Evolutionary conservation across 1,284 basidiomycete genomes (phyloP).

Genomic region (Gomphus bonarii): DNA sequence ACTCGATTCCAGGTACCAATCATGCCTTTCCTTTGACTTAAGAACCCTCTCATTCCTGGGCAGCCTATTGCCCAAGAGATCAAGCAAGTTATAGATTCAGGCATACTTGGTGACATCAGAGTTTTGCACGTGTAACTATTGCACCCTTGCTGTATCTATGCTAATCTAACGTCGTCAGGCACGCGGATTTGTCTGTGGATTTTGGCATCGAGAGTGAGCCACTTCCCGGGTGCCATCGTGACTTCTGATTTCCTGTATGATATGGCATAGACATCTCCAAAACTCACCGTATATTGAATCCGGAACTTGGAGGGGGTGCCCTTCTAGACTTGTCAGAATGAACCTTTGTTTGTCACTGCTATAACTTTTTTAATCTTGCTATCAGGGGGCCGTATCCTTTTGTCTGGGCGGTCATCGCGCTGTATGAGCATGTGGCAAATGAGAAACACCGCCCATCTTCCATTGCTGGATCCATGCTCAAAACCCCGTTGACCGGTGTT

Average conservation of each 20-base stretch:
- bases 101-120: constrained; percentile 51
- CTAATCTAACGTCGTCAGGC: constrained; percentile 16
- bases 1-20: constrained; percentile 51
- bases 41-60: not conserved
- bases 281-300: constrained; percentile 73
- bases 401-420: constrained; percentile 69
- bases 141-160: not conserved
- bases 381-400: constrained; percentile 72
- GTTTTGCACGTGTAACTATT: constrained; percentile 28
- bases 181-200: constrained; percentile 67
- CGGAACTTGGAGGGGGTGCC: constrained; percentile 74
- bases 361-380: not conserved
- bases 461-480: constrained; percentile 56
- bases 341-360: not conserved
- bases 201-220: constrained; percentile 60
- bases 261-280: constrained; percentile 42
- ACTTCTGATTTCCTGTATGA: not conserved
- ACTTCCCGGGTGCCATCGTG: not conserved
- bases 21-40: not conserved
- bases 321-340: constrained; percentile 67
- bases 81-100: constrained; percentile 52
- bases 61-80: constrained; percentile 52
- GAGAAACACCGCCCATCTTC: constrained; percentile 41
- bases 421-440: constrained; percentile 76
- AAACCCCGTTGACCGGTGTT: constrained; percentile 67